These are phyloP conservation scores for Leccinum imitatum DNA, from an alignment of 768 basidiomycete genomes.

Conservation along the genomic window DNA sequence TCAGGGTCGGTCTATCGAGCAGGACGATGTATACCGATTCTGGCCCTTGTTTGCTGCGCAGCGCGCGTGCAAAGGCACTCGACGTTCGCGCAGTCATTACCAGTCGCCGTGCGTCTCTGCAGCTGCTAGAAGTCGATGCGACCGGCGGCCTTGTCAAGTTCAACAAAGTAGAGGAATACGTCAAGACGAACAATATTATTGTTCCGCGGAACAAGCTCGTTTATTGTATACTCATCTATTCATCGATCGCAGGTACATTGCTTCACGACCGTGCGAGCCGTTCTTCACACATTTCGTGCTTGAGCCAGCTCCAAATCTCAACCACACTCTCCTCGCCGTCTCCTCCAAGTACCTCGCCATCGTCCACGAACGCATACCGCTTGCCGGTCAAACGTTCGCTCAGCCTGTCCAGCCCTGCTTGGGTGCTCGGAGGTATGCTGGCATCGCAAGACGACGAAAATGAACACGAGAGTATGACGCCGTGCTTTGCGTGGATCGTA, in stretches of 20 bases:
- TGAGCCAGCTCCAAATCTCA: slow-evolving; percentile 31
- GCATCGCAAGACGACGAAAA: slow-evolving; percentile 6
- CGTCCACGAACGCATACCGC: slow-evolving; percentile 40
- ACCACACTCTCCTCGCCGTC: not conserved
- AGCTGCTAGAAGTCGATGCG: slow-evolving; percentile 86
- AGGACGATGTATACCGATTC: slow-evolving; percentile 34
- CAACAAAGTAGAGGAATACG: slow-evolving; percentile 87
- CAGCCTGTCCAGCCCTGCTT: slow-evolving; percentile 16
- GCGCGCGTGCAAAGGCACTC: slow-evolving; percentile 76
- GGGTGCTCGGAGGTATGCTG: not conserved
- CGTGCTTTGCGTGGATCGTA: slow-evolving; percentile 63
- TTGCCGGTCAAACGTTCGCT: slow-evolving; percentile 31
- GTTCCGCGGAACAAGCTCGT: slow-evolving; percentile 83
- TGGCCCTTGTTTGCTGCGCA: slow-evolving; percentile 44
- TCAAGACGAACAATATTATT: slow-evolving; percentile 62
- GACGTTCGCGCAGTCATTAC: slow-evolving; percentile 87
- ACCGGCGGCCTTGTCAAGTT: slow-evolving; percentile 93
- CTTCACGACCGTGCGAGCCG: too few species aligned
- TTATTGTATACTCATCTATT: too few species aligned
- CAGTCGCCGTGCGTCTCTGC: slow-evolving; percentile 77
- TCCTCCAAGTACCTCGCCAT: slow-evolving; percentile 10
- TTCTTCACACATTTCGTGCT: slow-evolving; percentile 18
- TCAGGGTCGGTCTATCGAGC: slow-evolving; percentile 28
- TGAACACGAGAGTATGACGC: slow-evolving; percentile 38
- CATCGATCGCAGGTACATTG: slow-evolving; percentile 20